Evolutionary conservation across 2,329 filamentous ascomycete genomes (phyloP), one percentile per base, ranked within the genome.

Genomic region (Fusarium goolgardi): DNA sequence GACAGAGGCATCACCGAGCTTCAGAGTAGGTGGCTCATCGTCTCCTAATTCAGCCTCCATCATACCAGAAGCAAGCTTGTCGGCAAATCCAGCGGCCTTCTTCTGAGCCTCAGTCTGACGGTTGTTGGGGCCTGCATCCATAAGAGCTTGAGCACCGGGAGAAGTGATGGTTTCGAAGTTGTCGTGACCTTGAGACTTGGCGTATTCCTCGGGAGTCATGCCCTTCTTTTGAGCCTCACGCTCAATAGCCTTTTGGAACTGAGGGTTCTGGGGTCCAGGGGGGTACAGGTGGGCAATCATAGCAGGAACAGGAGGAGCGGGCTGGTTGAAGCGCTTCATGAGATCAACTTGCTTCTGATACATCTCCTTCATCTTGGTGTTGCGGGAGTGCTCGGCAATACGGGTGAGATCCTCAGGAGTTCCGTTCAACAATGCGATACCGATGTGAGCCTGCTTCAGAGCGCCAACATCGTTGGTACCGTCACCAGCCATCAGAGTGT

Each of bases 401-500:
- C 91, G 94, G 58, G 90, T 90, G 55, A 99, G 86, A 77, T 98
- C 96, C 23, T 98, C 92, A 70, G 90, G 91, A 2, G 94, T 96
- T 67, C 96, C 96, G 79, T 99, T 99, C 71, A 99, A 88, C 50
- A 99, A 88, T 23, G 96, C 96, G 67, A 99, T 92, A 80, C 96
- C 96, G 68, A 99, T 94, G 77, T 99, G 96, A 40, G 96, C 96
- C 81, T 99, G 96, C 84, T 99, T 99, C 75, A 99, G 84, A 44
- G 96, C 96, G 69, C 96, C 96, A 56, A 99, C 96, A 76, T 99
- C 96, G 79, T 99, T 99, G 56, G 96, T 99, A 68, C 96, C 96
- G 75, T 99, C 96, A 79, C 96, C 96, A 73, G 94, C 96, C 96
- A 99, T 99, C 66, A 99, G 87, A 31, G 96, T 99, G 64, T 96